Base-by-base conservation (phyloP, 805 yeast species). In the Cyberlindnera japonica region DNA sequence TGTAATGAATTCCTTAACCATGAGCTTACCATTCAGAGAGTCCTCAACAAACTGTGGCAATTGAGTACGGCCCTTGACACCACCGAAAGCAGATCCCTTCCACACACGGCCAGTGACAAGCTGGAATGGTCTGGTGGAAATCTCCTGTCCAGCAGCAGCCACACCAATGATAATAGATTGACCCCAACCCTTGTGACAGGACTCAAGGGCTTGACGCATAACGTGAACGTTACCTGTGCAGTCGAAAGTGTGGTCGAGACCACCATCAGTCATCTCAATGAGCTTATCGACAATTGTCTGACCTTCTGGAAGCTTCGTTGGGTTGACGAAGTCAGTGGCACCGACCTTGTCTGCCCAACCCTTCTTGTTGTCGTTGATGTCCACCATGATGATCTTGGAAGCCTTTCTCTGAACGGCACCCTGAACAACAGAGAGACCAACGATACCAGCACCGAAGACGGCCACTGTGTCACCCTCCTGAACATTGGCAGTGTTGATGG, bases 131-230 rank as follows among this genome's bases (percentile, higher is more conserved):
- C 98, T 81, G 35, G 98, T 93, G 43, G 95, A 68, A 50, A 95
- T 90, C 70, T 93, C 98, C 68, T 89, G 75, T 51, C 99, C 99
- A 29, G 97, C 95, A 53, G 96, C 95, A 35, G 99, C 99, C 54
- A 93, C 99, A 65, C 99, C 99, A 61, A 93, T 93, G 57, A 93
- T 73, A 54, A 91, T 76, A 17, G 96, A 88, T 61, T 82, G 79
- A 67, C 99, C 99, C 97, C 99, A 93, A 51, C 99, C 99, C 69
- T 90, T 91, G 72, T 93, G 98, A 65, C 96, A 89, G 17, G 95
- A 86, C 73, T 93, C 98, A 51, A 93, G 75, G 21, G 99, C 99
- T 59, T 80, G 73, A 71, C 98, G 82, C 99, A 93, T 93, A 36
- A 93, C 98, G 33, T 77, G 66, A 47, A 82, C 90, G 61, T 91